Evolutionary conservation across 129 eudicot species (phyloP).

Genomic region (Mikania micrantha): DNA sequence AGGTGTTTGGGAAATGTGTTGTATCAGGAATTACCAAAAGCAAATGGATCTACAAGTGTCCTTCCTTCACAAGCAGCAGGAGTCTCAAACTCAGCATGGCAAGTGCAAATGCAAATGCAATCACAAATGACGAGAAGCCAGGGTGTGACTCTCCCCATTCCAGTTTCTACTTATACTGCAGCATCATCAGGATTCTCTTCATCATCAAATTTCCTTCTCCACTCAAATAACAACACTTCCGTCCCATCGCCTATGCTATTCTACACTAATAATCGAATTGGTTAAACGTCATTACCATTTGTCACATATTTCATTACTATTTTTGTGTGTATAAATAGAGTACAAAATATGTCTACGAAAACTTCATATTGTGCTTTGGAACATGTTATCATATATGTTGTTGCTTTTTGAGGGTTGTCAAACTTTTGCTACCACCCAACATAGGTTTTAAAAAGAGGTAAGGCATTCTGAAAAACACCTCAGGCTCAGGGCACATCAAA

Average conservation of each 20-base stretch:
- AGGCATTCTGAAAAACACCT: too few species aligned
- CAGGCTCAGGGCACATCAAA: too few species aligned
- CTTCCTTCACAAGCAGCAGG: slow-evolving; percentile 37
- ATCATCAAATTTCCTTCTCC: slow-evolving; percentile 5
- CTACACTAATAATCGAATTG: slow-evolving; percentile 17
- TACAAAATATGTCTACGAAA: neutral
- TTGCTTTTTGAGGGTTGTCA: neutral
- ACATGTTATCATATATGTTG: neutral
- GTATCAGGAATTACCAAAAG: slow-evolving; percentile 44
- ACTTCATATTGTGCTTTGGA: neutral
- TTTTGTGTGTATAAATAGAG: slow-evolving; percentile 19
- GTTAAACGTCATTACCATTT: slow-evolving; percentile 13
- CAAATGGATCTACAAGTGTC: slow-evolving; percentile 30
- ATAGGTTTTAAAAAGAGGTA: neutral
- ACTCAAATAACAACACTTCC: slow-evolving; percentile 6
- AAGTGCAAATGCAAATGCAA: slow-evolving; percentile 36
- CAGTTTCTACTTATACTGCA: slow-evolving; percentile 52
- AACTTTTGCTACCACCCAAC: neutral
- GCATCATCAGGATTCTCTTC: slow-evolving; percentile 99
- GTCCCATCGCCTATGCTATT: neutral
- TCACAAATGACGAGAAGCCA: slow-evolving; percentile 25
- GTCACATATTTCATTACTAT: slow-evolving; percentile 10
- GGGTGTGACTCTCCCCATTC: slow-evolving; percentile 32
- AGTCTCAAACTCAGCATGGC: slow-evolving; percentile 52
- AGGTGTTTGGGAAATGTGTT: neutral